Evolutionary conservation across 2,329 filamentous ascomycete genomes (phyloP).

Genomic region (Cryphonectria nitschkei): DNA sequence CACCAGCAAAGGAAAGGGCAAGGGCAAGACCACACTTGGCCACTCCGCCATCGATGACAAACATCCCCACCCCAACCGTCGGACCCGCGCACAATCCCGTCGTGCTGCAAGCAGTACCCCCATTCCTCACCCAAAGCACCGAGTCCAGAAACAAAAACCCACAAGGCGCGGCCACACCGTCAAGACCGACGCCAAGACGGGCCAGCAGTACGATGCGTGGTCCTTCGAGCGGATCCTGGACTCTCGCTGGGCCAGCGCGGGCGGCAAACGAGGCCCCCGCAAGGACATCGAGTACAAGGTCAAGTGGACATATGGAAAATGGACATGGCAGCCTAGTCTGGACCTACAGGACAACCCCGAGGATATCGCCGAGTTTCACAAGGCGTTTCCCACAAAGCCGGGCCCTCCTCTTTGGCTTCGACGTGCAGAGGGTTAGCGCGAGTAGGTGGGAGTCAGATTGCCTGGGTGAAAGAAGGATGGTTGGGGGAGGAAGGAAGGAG

Average conservation of each 20-base stretch:
- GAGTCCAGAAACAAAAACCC: background rate
- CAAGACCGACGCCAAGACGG: background rate
- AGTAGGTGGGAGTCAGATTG: background rate
- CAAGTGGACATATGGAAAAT: background rate
- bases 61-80: background rate
- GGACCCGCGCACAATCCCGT: background rate
- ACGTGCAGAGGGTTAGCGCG: background rate
- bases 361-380: background rate
- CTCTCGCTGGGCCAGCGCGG: background rate
- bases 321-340: constrained; percentile 14
- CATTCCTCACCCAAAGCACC: background rate
- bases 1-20: background rate
- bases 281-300: constrained; percentile 9
- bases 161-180: background rate
- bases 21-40: background rate
- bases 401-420: background rate
- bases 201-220: constrained; percentile 1
- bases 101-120: background rate
- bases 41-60: background rate
- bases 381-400: background rate
- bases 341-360: background rate
- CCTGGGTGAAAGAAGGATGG: background rate
- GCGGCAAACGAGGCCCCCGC: background rate
- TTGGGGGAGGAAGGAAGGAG: too few species aligned
- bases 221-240: background rate